phyloP scores from a whole-genome alignment of 495 filamentous ascomycete species.

The Saxophila tyrrhenica region DNA sequence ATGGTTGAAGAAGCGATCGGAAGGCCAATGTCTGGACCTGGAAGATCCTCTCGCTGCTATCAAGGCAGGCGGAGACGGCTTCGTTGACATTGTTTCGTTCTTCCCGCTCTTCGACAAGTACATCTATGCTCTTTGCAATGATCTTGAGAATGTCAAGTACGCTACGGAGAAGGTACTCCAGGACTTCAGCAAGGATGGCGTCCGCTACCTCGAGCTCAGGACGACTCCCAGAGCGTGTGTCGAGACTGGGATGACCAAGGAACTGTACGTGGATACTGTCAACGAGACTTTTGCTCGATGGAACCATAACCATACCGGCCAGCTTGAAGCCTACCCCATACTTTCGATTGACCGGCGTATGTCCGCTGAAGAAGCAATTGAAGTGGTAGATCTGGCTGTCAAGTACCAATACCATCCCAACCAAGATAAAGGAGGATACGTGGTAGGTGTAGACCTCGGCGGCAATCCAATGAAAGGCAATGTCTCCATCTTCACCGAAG shows the following conservation, averaged over 20 bases:
- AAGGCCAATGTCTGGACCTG: conserved; percentile 38
- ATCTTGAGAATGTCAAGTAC: conserved; percentile 41
- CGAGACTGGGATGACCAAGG: conserved; percentile 39
- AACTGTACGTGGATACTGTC: conserved; percentile 53
- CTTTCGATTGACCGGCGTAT: too few species aligned
- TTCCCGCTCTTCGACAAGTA: conserved; percentile 70
- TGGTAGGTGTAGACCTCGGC: conserved; percentile 73
- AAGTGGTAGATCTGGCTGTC: conserved; percentile 52
- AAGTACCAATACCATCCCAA: conserved; percentile 35
- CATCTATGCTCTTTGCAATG: conserved; percentile 62
- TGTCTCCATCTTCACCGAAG: conserved; percentile 42
- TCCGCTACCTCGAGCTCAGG: conserved; percentile 70
- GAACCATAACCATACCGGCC: too few species aligned
- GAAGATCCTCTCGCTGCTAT: conserved; percentile 61
- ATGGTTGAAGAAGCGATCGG: conserved; percentile 46
- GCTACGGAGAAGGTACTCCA: conserved; percentile 59
- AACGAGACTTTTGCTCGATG: conserved; percentile 17
- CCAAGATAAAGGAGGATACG: conserved; percentile 21
- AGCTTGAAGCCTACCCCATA: too few species aligned
- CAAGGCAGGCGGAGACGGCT: conserved; percentile 56
- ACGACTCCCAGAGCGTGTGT: conserved; percentile 62
- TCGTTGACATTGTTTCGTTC: conserved; percentile 38
- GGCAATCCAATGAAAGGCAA: conserved; percentile 59
- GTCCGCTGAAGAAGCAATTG: conserved; percentile 41
- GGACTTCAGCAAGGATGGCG: conserved; percentile 59